Evolutionary conservation across 495 filamentous ascomycete species (phyloP).

Genomic region (Chaetomium fimeti): DNA sequence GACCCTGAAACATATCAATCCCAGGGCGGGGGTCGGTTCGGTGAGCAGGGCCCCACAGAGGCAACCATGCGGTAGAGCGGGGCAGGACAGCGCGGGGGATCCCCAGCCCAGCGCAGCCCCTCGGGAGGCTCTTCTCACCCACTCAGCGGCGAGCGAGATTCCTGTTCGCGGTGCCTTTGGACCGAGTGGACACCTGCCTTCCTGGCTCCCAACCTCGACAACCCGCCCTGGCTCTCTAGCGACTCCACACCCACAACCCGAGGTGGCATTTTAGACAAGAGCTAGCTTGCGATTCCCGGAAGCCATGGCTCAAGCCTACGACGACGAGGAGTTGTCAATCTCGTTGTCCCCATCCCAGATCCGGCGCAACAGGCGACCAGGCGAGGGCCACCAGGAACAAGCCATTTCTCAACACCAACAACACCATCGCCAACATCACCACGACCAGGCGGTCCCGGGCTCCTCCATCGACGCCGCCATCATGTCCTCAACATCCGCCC

Average conservation of each 20-base stretch:
- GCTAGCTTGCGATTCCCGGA: conserved; percentile 7
- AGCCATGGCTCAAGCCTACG: conserved; percentile 59
- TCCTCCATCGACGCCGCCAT: conserved; percentile 33
- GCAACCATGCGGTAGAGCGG: background rate
- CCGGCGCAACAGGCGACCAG: conserved; percentile 48
- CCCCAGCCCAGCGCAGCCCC: background rate
- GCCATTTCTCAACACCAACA: conserved; percentile 19
- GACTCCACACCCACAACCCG: conserved; percentile 20
- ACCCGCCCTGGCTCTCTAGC: conserved; percentile 17
- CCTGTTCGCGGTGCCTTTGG: background rate
- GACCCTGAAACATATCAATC: too few species aligned
- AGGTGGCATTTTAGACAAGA: conserved; percentile 8
- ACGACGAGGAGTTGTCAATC: conserved; percentile 92
- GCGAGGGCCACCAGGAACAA: conserved; percentile 31
- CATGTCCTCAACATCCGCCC: conserved; percentile 28
- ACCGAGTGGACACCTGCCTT: conserved; percentile 12
- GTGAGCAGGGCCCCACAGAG: background rate
- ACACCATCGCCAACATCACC: conserved; percentile 10
- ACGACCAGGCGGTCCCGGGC: conserved; percentile 13
- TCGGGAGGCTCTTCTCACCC: background rate
- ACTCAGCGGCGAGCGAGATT: background rate
- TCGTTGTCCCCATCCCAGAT: conserved; percentile 68
- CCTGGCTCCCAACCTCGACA: background rate
- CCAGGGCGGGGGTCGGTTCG: too few species aligned
- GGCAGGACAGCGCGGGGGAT: background rate